Percentiles rank a stretch among this genome's conserved stretches.
phyloP scores from a whole-genome alignment of 2,329 filamentous ascomycete species.

The Daldinia eschscholtzii region DNA sequence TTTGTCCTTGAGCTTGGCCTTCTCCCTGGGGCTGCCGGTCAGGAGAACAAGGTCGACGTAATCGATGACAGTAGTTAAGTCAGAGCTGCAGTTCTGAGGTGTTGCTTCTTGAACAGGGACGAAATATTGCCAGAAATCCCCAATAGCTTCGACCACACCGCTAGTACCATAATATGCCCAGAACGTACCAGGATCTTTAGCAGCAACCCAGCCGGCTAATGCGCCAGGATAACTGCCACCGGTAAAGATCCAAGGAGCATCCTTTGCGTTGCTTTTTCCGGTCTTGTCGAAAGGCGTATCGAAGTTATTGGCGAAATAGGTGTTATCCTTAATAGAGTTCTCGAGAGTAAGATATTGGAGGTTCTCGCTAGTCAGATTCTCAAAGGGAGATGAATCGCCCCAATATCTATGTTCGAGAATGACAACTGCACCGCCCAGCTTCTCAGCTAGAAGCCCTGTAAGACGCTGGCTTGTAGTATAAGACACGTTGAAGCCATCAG shows the following conservation, averaged over 20 bases:
- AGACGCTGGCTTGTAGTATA: conserved; percentile 60
- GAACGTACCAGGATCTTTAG: conserved; percentile 66
- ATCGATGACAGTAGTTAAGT: conserved; percentile 64
- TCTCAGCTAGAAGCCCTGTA: conserved; percentile 56
- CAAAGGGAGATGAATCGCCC: conserved; percentile 57
- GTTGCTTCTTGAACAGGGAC: conserved; percentile 66
- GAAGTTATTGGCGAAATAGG: conserved; percentile 59
- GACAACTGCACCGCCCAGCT: conserved; percentile 57
- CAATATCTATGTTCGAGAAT: conserved; percentile 60
- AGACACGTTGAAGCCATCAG: conserved; percentile 52
- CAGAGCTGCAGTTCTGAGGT: conserved; percentile 67
- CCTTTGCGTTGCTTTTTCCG: conserved; percentile 59
- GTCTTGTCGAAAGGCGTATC: conserved; percentile 63
- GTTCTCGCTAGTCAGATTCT: conserved; percentile 54
- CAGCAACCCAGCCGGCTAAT: conserved; percentile 65
- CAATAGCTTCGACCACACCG: conserved; percentile 66
- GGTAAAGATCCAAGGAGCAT: conserved; percentile 67
- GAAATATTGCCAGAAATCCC: conserved; percentile 69
- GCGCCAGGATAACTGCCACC: conserved; percentile 70
- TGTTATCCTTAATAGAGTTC: conserved; percentile 58
- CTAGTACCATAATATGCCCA: conserved; percentile 70
- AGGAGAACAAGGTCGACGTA: conserved; percentile 63
- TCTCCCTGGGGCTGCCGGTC: conserved; percentile 55
- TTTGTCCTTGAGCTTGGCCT: conserved; percentile 61
- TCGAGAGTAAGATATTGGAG: conserved; percentile 57